Evolutionary conservation across 2,329 filamentous ascomycete genomes (phyloP).

Genomic region (Neopestalotiopsis sp.): DNA sequence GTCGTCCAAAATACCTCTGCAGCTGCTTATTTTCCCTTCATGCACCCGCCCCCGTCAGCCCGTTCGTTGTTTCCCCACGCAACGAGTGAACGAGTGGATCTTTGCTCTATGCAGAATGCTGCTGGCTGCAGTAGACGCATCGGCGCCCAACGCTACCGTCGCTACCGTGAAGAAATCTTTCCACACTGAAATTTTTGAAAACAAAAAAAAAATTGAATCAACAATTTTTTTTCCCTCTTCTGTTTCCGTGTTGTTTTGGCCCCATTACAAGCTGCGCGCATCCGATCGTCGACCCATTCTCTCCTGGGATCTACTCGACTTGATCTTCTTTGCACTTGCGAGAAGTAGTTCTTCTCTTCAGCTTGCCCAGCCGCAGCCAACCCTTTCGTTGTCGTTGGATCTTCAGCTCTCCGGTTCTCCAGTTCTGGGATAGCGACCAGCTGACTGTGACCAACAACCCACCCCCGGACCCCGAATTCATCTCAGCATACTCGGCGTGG

Average conservation of each 20-base stretch:
- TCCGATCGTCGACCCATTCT: neutral
- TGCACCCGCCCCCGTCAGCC: neutral
- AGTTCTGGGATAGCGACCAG: neutral
- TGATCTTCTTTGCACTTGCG: neutral
- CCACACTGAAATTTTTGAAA: constrained; percentile 15
- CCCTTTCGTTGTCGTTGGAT: neutral
- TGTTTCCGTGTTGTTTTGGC: neutral
- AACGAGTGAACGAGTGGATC: constrained; percentile 5
- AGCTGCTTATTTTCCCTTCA: neutral
- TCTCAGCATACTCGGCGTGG: neutral
- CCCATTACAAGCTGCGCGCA: neutral
- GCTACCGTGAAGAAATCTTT: constrained; percentile 13
- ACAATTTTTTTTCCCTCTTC: constrained; percentile 1
- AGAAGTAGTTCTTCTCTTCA: constrained; percentile 3
- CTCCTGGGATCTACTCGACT: neutral
- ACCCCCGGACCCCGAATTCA: neutral
- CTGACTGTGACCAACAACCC: neutral
- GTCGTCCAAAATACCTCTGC: too few relatives aligned
- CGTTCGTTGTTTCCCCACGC: constrained; percentile 9
- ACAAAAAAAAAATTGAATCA: neutral
- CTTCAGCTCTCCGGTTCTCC: neutral
- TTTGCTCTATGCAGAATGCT: neutral
- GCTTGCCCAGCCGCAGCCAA: neutral
- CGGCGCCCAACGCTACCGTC: constrained; percentile 18
- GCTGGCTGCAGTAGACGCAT: constrained; percentile 12